Evolutionary conservation across 164 flowering plant species (phyloP).

Genomic region (Piper betle): DNA sequence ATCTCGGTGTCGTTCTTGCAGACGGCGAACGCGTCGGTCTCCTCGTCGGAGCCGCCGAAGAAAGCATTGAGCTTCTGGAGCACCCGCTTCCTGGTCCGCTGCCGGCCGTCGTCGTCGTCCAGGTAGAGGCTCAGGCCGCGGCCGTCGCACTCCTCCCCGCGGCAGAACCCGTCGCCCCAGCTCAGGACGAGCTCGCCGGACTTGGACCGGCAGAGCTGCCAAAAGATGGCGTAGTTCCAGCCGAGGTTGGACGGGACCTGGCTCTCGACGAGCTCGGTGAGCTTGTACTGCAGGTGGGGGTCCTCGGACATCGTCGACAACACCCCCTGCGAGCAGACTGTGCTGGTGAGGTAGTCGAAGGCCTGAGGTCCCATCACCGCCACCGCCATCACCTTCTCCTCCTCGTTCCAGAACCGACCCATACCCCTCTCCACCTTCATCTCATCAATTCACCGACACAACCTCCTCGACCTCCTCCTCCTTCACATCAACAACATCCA

Average conservation of each 20-base stretch:
- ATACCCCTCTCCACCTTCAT: conserved; percentile 37
- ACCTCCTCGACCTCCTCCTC: neutral
- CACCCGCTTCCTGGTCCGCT: conserved; percentile 73
- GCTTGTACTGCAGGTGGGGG: conserved; percentile 65
- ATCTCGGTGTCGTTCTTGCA: conserved; percentile 84
- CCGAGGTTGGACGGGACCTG: conserved; percentile 47
- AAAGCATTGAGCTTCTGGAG: conserved; percentile 65
- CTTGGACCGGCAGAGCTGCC: conserved; percentile 76
- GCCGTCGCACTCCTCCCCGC: conserved; percentile 55
- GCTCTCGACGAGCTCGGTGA: conserved; percentile 76
- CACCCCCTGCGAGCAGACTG: conserved; percentile 19
- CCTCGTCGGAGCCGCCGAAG: conserved; percentile 85
- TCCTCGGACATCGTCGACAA: conserved; percentile 26
- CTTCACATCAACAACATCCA: conserved; percentile 3
- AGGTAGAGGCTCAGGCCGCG: conserved; percentile 20
- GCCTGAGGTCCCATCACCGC: conserved; percentile 50
- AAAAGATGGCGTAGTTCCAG: conserved; percentile 90
- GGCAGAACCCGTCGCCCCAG: conserved; percentile 96
- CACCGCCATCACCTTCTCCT: conserved; percentile 44
- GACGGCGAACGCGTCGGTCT: conserved; percentile 69
- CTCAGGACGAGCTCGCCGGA: conserved; percentile 65
- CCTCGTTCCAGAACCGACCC: conserved; percentile 24
- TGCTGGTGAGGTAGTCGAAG: conserved; percentile 29
- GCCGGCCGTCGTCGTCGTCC: conserved; percentile 49
- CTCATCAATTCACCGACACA: neutral